phyloP scores from a whole-genome alignment of 805 yeast genomes.

The Lipomyces spencermartinsiae region DNA sequence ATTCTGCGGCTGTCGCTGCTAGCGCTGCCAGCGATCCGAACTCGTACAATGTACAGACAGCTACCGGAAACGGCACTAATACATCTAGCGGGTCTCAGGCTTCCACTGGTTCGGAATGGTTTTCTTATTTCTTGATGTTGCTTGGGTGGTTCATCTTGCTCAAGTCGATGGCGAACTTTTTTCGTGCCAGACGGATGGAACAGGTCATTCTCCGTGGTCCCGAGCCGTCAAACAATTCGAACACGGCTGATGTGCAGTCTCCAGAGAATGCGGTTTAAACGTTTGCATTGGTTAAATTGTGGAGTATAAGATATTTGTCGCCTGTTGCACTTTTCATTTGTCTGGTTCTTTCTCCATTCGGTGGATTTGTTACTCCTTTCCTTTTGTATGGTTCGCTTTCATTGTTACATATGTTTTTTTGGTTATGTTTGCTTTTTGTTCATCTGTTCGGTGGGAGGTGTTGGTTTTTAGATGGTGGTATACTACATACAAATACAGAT shows the following conservation, averaged over 20 bases:
- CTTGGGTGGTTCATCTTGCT: constrained; percentile 70
- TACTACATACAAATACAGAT: neutral
- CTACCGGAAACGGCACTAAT: constrained; percentile 24
- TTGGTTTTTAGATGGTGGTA: constrained; percentile 1
- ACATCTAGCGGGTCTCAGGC: constrained; percentile 16
- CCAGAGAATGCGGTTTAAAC: constrained; percentile 15
- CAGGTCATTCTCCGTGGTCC: constrained; percentile 53
- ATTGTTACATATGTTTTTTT: constrained; percentile 1
- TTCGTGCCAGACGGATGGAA: constrained; percentile 79
- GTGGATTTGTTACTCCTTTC: neutral
- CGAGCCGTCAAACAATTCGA: neutral
- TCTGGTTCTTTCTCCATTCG: neutral
- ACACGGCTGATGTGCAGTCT: neutral
- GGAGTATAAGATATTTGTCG: neutral
- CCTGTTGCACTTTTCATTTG: constrained; percentile 1
- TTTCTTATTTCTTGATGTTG: constrained; percentile 68
- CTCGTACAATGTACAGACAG: constrained; percentile 52
- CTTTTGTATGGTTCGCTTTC: neutral
- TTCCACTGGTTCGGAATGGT: constrained; percentile 45
- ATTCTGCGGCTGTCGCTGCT: constrained; percentile 43
- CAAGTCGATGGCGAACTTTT: constrained; percentile 74
- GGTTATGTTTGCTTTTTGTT: neutral
- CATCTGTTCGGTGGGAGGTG: neutral
- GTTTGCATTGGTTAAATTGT: neutral
- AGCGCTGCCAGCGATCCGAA: constrained; percentile 56